phyloP scores from a whole-genome alignment of 2,329 filamentous ascomycete species.

The Aureobasidium zeae region DNA sequence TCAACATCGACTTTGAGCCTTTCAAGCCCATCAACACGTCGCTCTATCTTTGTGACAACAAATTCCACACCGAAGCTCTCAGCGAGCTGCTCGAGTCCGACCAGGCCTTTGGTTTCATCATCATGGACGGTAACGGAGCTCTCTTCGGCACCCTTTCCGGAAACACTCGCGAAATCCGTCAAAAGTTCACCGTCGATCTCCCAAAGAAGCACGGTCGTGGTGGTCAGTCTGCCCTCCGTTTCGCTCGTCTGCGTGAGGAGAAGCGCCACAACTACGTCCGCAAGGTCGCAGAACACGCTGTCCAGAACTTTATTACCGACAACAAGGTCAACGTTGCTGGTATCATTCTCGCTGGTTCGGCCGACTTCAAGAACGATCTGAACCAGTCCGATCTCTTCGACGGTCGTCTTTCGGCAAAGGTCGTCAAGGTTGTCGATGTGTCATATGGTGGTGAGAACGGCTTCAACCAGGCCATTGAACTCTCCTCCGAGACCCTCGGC shows the following conservation, averaged over 20 bases:
- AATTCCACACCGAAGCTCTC: constrained; percentile 96
- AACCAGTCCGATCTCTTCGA: constrained; percentile 98
- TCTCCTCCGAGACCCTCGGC: constrained; percentile 87
- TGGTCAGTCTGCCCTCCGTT: constrained; percentile 99
- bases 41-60: constrained; percentile 98
- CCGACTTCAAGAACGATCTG: constrained; percentile 98
- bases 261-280: constrained; percentile 99
- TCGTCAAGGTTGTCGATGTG: constrained; percentile 98
- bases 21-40: constrained; percentile 99
- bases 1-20: constrained; percentile 99
- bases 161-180: constrained; percentile 91
- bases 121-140: constrained; percentile 99
- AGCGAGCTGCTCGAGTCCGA: constrained; percentile 96
- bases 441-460: constrained; percentile 99
- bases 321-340: constrained; percentile 98
- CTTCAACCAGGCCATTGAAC: constrained; percentile 98
- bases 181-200: constrained; percentile 97
- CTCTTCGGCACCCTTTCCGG: constrained; percentile 94
- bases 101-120: constrained; percentile 98
- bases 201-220: constrained; percentile 99
- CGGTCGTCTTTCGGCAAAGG: constrained; percentile 79
- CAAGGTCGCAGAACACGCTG: constrained; percentile 94
- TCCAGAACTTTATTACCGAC: constrained; percentile 97
- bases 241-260: constrained; percentile 97
- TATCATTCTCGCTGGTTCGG: constrained; percentile 88